phyloP scores from a whole-genome alignment of 2,329 filamentous ascomycete genomes.

The Huntiella bhutanensis region DNA sequence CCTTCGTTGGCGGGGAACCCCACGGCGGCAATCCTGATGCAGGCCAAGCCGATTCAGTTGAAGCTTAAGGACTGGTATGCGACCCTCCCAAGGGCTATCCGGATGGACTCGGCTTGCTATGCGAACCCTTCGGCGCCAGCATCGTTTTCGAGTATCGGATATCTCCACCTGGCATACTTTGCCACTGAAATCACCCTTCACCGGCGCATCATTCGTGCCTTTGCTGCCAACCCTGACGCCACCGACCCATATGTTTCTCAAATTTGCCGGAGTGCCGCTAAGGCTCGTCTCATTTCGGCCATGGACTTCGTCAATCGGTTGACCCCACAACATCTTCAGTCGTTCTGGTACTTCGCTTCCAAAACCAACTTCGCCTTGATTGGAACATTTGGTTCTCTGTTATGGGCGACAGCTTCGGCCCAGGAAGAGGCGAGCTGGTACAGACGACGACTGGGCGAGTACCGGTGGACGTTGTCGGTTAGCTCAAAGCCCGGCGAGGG shows the following conservation, averaged over 20 bases:
- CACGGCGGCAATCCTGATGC: slow-evolving; percentile 51
- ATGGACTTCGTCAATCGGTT: slow-evolving; percentile 96
- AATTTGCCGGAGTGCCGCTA: slow-evolving; percentile 84
- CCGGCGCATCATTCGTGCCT: slow-evolving; percentile 70
- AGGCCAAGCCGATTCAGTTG: slow-evolving; percentile 66
- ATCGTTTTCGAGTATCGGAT: slow-evolving; percentile 45
- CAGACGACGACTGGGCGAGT: slow-evolving; percentile 64
- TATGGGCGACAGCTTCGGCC: slow-evolving; percentile 77
- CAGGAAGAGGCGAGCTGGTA: slow-evolving; percentile 89
- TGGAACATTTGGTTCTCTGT: slow-evolving; percentile 75
- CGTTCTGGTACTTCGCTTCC: slow-evolving; percentile 83
- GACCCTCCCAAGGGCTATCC: slow-evolving; percentile 39
- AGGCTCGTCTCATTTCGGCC: slow-evolving; percentile 80
- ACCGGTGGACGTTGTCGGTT: slow-evolving; percentile 83
- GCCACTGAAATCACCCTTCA: slow-evolving; percentile 88
- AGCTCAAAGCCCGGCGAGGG: slow-evolving; percentile 52
- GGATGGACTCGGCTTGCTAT: slow-evolving; percentile 37
- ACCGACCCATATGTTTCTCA: slow-evolving; percentile 69
- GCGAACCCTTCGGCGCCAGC: slow-evolving; percentile 15
- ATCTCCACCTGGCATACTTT: slow-evolving; percentile 81
- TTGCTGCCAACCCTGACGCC: slow-evolving; percentile 26
- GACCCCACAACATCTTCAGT: slow-evolving; percentile 65
- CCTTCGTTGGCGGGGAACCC: slow-evolving; percentile 47
- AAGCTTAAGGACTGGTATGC: slow-evolving; percentile 71
- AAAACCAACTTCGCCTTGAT: slow-evolving; percentile 89